Percentiles rank a stretch among this genome's conserved stretches.
Conservation (phyloP, 495 filamentous ascomycete species). For the Filosporella fistucella region DNA sequence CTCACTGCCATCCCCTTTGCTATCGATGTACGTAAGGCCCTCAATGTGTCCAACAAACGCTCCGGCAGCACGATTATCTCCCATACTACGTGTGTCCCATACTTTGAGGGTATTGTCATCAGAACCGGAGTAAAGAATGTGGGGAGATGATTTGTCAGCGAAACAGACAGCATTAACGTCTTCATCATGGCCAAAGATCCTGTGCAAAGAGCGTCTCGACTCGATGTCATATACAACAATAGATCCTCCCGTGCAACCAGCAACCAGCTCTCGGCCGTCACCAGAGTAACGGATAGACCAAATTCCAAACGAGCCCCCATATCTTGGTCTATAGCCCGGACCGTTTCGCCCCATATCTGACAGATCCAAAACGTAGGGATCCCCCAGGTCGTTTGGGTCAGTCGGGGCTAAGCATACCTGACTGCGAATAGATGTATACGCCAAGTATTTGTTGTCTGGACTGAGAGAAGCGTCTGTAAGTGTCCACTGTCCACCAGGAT, state of each 20-base stretch:
- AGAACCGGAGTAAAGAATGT: slow-evolving; percentile 94
- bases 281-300: slow-evolving; percentile 93
- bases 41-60: slow-evolving; percentile 94
- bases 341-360: slow-evolving; percentile 41
- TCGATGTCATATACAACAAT: slow-evolving; percentile 96
- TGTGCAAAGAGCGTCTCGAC: slow-evolving; percentile 63
- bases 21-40: slow-evolving; percentile 92
- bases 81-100: slow-evolving; percentile 92
- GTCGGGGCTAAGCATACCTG: slow-evolving; percentile 83
- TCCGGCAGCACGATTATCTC: slow-evolving; percentile 79
- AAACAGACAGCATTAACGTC: slow-evolving; percentile 98
- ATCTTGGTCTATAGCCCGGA: slow-evolving; percentile 22
- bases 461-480: slow-evolving; percentile 91
- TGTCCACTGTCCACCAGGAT: slow-evolving; percentile 88
- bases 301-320: slow-evolving; percentile 47
- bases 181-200: slow-evolving; percentile 71
- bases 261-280: slow-evolving; percentile 86
- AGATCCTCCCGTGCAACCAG: slow-evolving; percentile 71
- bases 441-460: slow-evolving; percentile 87
- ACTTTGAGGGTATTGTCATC: slow-evolving; percentile 94
- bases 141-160: slow-evolving; percentile 81
- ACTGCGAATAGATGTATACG: slow-evolving; percentile 69
- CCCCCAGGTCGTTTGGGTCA: slow-evolving; percentile 72
- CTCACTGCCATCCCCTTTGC: slow-evolving; percentile 83
- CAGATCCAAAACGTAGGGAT: slow-evolving; percentile 74